These are phyloP conservation scores for Wallacemonas sp. DNA, from an alignment of 208 protist genomes.

Conservation along the genomic window DNA sequence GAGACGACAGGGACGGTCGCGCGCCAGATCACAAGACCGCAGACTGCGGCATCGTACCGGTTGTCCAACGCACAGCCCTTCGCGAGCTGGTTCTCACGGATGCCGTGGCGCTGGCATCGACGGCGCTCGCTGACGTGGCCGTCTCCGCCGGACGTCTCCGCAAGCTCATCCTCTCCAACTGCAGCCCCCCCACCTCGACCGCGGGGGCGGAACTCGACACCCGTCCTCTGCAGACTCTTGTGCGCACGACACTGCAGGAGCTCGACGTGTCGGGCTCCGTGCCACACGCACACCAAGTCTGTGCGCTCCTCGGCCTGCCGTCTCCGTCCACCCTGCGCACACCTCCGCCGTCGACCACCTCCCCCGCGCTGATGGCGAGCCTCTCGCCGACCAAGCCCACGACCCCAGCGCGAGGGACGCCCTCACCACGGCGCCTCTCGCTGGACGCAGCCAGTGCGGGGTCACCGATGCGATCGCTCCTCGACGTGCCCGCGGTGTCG, in stretches of 20 bases:
- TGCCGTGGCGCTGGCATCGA: constrained; percentile 18
- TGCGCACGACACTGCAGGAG: constrained; percentile 33
- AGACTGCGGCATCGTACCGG: no score
- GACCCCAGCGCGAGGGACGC: neutral
- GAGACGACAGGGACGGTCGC: no score
- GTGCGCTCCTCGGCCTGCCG: neutral
- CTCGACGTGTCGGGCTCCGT: constrained; percentile 46
- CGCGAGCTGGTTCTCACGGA: constrained; percentile 40
- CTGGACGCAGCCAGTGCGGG: neutral
- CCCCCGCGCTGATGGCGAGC: neutral
- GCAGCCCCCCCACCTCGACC: constrained; percentile 28
- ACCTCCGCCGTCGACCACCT: neutral
- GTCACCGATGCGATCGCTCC: neutral
- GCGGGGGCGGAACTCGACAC: neutral
- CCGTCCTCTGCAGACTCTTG: constrained; percentile 17
- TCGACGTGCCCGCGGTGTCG: neutral
- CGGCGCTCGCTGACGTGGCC: constrained; percentile 23
- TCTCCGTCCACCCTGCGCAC: no score
- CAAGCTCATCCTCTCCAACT: constrained; percentile 22
- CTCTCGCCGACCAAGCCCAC: constrained; percentile 1
- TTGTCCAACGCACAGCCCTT: constrained; percentile 18
- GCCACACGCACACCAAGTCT: neutral
- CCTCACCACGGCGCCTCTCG: neutral
- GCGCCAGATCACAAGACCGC: no score
- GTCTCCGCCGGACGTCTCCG: constrained; percentile 32